Evolutionary conservation across 768 basidiomycete genomes (phyloP), one percentile per base, ranked within the genome.

Genomic region (Lenzites betulinus): DNA sequence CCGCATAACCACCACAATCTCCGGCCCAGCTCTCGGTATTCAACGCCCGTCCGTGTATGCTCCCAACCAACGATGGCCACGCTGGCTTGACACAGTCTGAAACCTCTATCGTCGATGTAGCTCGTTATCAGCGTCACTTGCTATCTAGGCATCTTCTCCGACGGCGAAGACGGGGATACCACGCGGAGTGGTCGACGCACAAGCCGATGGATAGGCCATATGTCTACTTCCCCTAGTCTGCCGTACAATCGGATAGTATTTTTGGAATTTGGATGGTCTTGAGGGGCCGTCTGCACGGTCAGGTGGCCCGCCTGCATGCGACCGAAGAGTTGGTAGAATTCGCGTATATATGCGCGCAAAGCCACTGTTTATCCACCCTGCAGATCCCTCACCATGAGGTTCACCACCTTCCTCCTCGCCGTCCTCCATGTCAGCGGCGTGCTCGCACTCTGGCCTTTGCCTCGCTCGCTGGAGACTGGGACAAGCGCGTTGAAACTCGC

Each of bases 371-470:
- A 1, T 38, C 2, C 25, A 36, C n/a, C 23, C 26, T 47, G 6
- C 15, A 23, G 23, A 25, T 36, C 47, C 2, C 33, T 42, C 49
- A 25, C 33, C 22, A 63, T 63, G 62, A 59, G 47, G 48, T n/a
- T 46, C n/a, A 8, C 23, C 39, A 4, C 25, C 46, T 5, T 55
- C 6, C 28, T 62, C 7, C 25, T 54, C 33, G 25, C 44, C 6
- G 16, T 51, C n/a, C 55, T 46, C 9, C 46, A 43, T 7, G 1
- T 58, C 5, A 13, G 51, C 20, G 44, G 53, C 2, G 54, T 54
- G 2, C 36, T 62, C 28, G 68, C 60, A 18, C 62, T 75, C 23
- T 79, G 77, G 77, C 77, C 77, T 5, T 68, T 68, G n/a, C 78
- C 78, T 0, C 67, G 67, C 44, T 49, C 55, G 0, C 53, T 74